Evolutionary conservation across 2,329 filamentous ascomycete genomes (phyloP), one percentile per base, ranked within the genome.

Genomic region (Fusarium xylarioides): DNA sequence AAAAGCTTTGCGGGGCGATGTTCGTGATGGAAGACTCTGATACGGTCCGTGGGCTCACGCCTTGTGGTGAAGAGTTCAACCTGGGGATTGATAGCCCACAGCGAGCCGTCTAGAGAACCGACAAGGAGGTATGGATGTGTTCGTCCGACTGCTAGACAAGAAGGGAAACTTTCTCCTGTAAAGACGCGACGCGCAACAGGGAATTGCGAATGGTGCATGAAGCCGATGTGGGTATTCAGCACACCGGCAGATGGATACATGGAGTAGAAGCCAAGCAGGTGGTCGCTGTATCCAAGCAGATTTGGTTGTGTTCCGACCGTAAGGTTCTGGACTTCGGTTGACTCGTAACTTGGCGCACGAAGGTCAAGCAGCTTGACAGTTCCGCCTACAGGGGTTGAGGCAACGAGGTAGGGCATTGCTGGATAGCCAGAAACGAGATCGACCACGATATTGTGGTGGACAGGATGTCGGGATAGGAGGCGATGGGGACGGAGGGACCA

Each of bases 381-480:
- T 59, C 89, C 89, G 26, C 87, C 87, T 19, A 90, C 82, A 0
- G 89, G 88, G 8, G 85, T 83, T 3, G 88, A 88, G 11, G 86
- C 85, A n/a, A 90, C 81, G 14, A 89, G 77, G 70, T 87, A 88
- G 0, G 89, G 88, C 63, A 87, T 81, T 3, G 88, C 87, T 8
- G 89, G 89, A 70, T 88, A 90, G 26, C 84, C 87, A 1, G 87
- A 87, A 64, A 84, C 83, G 37, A 91, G 83, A 73, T 90, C 87
- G 67, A 90, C 82, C 8, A 90, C 82, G 59, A 84, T 80, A 54
- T 84, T 88, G 66, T 86, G 84, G 74, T 90, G 88, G n/a, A 87
- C 81, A 9, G 86, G 83, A 54, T 88, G 84, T 5, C 88, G 85
- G 46, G 85, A 85, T 34, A 90, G 81, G 56, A 89, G 79, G 32